phyloP scores from a whole-genome alignment of 305 asterid species.

The Fraxinus floribunda region DNA sequence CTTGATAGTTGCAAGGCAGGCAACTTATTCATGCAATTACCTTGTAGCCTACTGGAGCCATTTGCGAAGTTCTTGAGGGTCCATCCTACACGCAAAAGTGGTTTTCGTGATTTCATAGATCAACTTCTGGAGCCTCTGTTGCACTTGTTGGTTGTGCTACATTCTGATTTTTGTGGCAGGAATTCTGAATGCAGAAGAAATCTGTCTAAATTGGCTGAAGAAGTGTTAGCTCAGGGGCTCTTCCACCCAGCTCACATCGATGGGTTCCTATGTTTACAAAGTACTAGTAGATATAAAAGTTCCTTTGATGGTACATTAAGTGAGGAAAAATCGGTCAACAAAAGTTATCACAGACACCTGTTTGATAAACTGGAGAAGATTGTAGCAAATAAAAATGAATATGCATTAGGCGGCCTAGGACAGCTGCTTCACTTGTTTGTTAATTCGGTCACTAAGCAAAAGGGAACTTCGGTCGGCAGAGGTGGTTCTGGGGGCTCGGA shows the following conservation, averaged over 20 bases:
- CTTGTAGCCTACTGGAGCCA: conserved; percentile 64
- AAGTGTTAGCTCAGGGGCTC: conserved; percentile 76
- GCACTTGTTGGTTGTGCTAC: conserved; percentile 52
- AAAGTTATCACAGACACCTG: conserved; percentile 84
- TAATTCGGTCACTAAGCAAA: conserved; percentile 52
- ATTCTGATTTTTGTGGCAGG: conserved; percentile 31
- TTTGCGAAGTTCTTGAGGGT: conserved; percentile 72
- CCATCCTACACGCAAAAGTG: conserved; percentile 74
- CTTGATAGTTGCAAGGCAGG: conserved; percentile 47
- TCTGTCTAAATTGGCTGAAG: conserved; percentile 55
- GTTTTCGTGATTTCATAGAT: conserved; percentile 67
- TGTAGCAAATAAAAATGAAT: conserved; percentile 48
- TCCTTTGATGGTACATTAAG: conserved; percentile 42
- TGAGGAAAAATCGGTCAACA: conserved; percentile 53
- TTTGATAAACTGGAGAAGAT: conserved; percentile 78
- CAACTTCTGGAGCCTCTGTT: conserved; percentile 73
- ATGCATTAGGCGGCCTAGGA: conserved; percentile 65
- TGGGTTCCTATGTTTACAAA: conserved; percentile 65
- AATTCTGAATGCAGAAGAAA: conserved; percentile 39
- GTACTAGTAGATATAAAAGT: conserved; percentile 50
- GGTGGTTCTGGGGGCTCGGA: conserved; percentile 36
- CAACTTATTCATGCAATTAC: conserved; percentile 42
- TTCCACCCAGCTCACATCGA: conserved; percentile 82
- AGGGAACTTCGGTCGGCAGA: conserved; percentile 40
- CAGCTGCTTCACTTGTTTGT: conserved; percentile 71